Evolutionary conservation across 257 asterid species (phyloP).

Genomic region (Striga asiatica): DNA sequence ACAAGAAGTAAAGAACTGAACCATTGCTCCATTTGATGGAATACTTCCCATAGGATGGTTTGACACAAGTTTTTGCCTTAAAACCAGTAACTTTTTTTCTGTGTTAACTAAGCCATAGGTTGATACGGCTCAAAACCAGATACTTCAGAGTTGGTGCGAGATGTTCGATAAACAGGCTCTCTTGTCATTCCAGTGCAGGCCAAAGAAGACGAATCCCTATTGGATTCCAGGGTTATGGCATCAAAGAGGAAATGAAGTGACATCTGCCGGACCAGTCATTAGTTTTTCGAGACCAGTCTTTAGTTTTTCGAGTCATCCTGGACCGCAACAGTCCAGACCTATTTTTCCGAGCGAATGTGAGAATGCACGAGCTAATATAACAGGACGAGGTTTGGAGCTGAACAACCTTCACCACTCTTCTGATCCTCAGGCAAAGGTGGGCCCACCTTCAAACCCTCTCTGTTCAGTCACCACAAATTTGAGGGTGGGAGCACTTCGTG

Average conservation of each 20-base stretch:
- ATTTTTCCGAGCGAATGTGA: slow-evolving; percentile 13
- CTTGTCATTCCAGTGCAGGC: slow-evolving; percentile 85
- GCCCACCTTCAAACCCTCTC: too few species aligned
- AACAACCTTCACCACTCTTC: slow-evolving; percentile 18
- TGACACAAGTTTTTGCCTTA: too few species aligned
- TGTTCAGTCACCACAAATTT: slow-evolving; percentile 79
- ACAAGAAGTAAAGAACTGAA: too few species aligned
- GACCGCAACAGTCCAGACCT: too few species aligned
- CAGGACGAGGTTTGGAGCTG: slow-evolving; percentile 19
- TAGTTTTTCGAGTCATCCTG: slow-evolving; percentile 12
- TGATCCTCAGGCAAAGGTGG: too few species aligned
- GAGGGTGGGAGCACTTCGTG: slow-evolving; percentile 58
- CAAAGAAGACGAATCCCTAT: slow-evolving; percentile 40
- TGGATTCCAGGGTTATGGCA: slow-evolving; percentile 45
- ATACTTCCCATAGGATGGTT: too few species aligned
- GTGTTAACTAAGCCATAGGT: neutral
- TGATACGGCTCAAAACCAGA: neutral
- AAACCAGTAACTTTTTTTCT: too few species aligned
- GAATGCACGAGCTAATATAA: slow-evolving; percentile 24
- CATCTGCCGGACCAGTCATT: slow-evolving; percentile 70
- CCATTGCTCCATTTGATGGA: too few species aligned
- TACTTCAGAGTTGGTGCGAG: slow-evolving; percentile 7
- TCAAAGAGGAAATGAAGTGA: slow-evolving; percentile 74
- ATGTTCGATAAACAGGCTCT: slow-evolving; percentile 32
- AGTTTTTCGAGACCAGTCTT: too few species aligned